These are phyloP conservation scores for Aegilops longissima DNA, from an alignment of 176 grass and related monocot species.

Conservation along the genomic window DNA sequence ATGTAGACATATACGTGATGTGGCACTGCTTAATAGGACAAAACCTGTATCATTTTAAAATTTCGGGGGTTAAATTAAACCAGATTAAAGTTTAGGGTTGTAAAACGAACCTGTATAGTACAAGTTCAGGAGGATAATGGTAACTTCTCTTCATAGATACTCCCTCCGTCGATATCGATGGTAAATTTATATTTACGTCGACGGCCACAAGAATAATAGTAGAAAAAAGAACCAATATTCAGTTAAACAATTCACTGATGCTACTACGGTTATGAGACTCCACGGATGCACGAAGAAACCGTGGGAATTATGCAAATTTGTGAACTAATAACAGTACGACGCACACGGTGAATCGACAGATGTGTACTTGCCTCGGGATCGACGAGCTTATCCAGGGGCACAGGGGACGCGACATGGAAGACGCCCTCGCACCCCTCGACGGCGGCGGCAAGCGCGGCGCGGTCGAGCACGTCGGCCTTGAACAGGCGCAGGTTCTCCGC, in stretches of 20 bases:
- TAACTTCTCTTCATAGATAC: too few species aligned
- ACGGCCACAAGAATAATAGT: neutral
- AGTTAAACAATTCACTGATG: neutral
- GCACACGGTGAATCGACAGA: neutral
- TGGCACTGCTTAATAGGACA: too few species aligned
- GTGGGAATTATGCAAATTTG: neutral
- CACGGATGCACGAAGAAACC: neutral
- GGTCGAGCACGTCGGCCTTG: conserved; percentile 53
- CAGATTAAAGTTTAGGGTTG: too few species aligned
- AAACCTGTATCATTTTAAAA: too few species aligned
- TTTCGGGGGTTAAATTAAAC: too few species aligned
- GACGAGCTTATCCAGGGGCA: neutral
- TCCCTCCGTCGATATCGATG: too few species aligned
- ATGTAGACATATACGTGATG: too few species aligned
- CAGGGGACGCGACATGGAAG: conserved; percentile 50
- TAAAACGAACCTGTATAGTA: too few species aligned
- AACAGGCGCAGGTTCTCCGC: conserved; percentile 45
- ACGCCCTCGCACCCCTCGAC: conserved; percentile 45
- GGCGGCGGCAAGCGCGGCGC: conserved; percentile 22
- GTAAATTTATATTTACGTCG: neutral
- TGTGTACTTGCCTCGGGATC: conserved; percentile 29
- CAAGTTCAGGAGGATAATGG: too few species aligned
- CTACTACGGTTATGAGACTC: too few species aligned
- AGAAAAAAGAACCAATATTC: neutral
- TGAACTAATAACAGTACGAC: neutral